Evolutionary conservation across 805 yeast genomes (phyloP), one percentile per base, ranked within the genome.

Genomic region (fission yeast (Schizosaccharomyces pombe)): DNA sequence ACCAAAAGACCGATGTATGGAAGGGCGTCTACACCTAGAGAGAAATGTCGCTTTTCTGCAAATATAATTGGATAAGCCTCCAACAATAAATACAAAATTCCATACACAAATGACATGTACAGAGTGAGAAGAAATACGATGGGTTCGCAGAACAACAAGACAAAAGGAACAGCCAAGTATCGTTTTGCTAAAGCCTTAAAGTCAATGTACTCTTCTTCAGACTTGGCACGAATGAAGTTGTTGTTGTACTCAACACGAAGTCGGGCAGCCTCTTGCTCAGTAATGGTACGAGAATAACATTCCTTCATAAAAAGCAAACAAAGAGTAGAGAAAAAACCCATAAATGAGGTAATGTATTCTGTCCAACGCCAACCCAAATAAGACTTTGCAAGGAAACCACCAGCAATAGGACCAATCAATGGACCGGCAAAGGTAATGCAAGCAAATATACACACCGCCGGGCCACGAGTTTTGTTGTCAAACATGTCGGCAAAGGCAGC

Each of bases 1-100:
- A 82, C 62, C 52, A 81, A 74, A 65, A 85, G 70, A n/a, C 83
- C 80, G 55, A 85, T 64, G 69, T 84, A 86, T 19, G 95, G 94
- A 29, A 77, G 62, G 57, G 81, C 82, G 14, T 76, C 77, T 28
- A 76, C 78, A 60, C 89, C 87, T 55, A 67, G 62, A 28, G 56
- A 56, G 72, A 74, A 80, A 26, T 72, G 72, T 61, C 85, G 84
- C 52, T 79, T 79, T 39, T 62, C 66, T 6, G 65, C 69, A 64
- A 83, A 82, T 29, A 83, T 77, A 58, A 78, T 69, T 49, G 93
- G 93, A 59, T 79, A 77, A 1, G 91, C 89, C 34, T 80, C 78
- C 60, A 84, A 68, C 61, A 82, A 72, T 60, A 83, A 64, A 63
- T 84, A 84, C 54, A 67, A 59, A 49, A 68, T 62, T 2, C 71